Base-by-base conservation (phyloP, 768 basidiomycete species). In the Tulasnella sp. region DNA sequence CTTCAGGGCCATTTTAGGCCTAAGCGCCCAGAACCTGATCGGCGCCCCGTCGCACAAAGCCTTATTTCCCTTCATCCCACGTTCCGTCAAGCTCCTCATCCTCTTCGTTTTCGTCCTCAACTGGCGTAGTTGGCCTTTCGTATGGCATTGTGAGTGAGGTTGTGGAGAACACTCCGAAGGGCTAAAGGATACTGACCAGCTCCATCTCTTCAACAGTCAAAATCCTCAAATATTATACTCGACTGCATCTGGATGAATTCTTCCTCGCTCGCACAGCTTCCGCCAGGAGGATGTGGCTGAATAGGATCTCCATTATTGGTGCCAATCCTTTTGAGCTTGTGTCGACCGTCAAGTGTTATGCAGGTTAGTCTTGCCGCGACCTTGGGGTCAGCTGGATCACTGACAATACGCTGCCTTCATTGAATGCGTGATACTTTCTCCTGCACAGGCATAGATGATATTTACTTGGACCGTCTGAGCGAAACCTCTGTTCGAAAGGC, bases 391-490 rank as follows among this genome's bases (percentile, higher is more conserved):
- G n/a, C n/a, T 11, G 11, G 23, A 55, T 10, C 2, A n/a, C 55
- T 11, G n/a, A n/a, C 24, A 17, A 19, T 11, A 21, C 43, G 21
- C 24, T 23, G 21, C 30, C 8, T 10, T 17, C 8, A 2, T 3
- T 11, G 4, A 90, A 63, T 78, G 84, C 3, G 23, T 24, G 19
- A 10, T 13, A 11, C 11, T 2, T 3, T 4, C 4, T 29, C 51
- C 1, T 3, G 13, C 49, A 9, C n/a, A n/a, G 56, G 85, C 58
- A 64, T 82, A 4, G 86, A 89, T 63, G 88, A 89, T 47, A 77
- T 78, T 45, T 88, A 90, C 69, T 82, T 82, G 65, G 80, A 86
- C 67, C 88, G 90, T 66, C 74, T 90, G 61, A 88, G 85, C 68
- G 90, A 91, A 67, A 87, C 87, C 0, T 83, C 80, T 55, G 90